These are phyloP conservation scores for Avena insularis DNA, from an alignment of 176 grass and related monocot species.

Conservation along the genomic window DNA sequence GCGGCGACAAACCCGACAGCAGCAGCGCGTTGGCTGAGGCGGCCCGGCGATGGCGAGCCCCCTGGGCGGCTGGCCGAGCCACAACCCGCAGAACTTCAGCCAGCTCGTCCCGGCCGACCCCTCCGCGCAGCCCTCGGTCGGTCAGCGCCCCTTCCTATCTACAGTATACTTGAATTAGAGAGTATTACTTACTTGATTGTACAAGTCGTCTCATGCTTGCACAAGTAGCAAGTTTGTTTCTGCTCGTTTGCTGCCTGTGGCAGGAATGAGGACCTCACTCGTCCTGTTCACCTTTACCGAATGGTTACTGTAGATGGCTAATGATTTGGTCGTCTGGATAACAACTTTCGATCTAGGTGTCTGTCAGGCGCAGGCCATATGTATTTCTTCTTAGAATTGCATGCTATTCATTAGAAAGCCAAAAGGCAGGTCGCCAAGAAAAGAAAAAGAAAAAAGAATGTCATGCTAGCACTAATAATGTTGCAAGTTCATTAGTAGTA, in stretches of 20 bases:
- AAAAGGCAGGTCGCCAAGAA: not conserved
- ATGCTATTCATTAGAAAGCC: not conserved
- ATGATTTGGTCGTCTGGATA: too few species aligned
- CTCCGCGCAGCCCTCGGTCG: constrained; percentile 67
- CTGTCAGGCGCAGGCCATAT: constrained; percentile 25
- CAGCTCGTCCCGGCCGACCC: constrained; percentile 76
- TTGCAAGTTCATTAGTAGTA: not conserved
- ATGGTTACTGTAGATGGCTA: not conserved
- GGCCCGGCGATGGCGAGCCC: constrained; percentile 60
- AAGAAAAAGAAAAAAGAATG: not conserved
- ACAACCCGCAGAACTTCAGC: constrained; percentile 91
- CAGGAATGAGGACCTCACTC: not conserved
- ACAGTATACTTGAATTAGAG: not conserved
- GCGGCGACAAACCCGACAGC: not conserved
- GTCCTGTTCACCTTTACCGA: not conserved
- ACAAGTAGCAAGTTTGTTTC: not conserved
- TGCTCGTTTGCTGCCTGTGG: not conserved
- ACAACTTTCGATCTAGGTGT: not conserved
- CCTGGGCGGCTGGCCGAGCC: constrained; percentile 78
- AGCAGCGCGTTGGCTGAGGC: not conserved
- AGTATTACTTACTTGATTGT: not conserved
- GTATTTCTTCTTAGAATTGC: not conserved
- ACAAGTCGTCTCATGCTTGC: not conserved
- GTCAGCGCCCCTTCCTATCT: constrained; percentile 45
- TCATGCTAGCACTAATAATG: not conserved